Percentiles rank a stretch among this genome's conserved stretches.
Evolutionary conservation across 192 early-diverging fungal species (phyloP).

Genomic region (Entomortierella beljakovae): DNA sequence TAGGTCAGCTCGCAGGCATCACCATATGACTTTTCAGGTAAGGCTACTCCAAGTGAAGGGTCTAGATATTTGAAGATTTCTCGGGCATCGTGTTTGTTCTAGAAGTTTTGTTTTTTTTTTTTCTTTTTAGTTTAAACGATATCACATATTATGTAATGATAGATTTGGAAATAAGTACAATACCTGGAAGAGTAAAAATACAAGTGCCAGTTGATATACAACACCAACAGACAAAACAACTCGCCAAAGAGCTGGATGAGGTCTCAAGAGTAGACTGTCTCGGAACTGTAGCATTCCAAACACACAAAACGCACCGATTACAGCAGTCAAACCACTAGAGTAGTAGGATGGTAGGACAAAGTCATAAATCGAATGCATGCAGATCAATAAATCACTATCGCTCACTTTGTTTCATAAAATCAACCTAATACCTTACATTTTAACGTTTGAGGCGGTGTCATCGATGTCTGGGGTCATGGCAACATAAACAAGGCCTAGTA

Average conservation of each 20-base stretch:
- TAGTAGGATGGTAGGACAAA: neutral
- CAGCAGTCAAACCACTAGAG: constrained; percentile 60
- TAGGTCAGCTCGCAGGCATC: constrained; percentile 86
- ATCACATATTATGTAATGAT: neutral
- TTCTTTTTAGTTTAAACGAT: neutral
- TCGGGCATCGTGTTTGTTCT: constrained; percentile 92
- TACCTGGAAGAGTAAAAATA: constrained; percentile 93
- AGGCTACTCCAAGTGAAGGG: constrained; percentile 78
- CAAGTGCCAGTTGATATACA: constrained; percentile 88
- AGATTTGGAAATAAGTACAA: neutral
- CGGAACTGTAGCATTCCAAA: constrained; percentile 91
- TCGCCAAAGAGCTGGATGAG: constrained; percentile 95
- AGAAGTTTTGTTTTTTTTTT: constrained; percentile 8
- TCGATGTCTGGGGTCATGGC: constrained; percentile 64
- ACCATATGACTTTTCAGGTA: constrained; percentile 95
- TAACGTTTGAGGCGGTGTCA: constrained; percentile 63
- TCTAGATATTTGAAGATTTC: constrained; percentile 86
- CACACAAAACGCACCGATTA: constrained; percentile 73
- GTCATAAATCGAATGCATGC: neutral
- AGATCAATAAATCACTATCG: too few species aligned
- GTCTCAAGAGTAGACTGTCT: constrained; percentile 94
- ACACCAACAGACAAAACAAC: constrained; percentile 86
- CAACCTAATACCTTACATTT: constrained; percentile 47
- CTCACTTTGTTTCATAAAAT: neutral
- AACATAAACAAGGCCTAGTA: constrained; percentile 65